These are phyloP conservation scores for Cyclotella sp. DNA, from an alignment of 108 stramenopile genomes.

Conservation along the genomic window DNA sequence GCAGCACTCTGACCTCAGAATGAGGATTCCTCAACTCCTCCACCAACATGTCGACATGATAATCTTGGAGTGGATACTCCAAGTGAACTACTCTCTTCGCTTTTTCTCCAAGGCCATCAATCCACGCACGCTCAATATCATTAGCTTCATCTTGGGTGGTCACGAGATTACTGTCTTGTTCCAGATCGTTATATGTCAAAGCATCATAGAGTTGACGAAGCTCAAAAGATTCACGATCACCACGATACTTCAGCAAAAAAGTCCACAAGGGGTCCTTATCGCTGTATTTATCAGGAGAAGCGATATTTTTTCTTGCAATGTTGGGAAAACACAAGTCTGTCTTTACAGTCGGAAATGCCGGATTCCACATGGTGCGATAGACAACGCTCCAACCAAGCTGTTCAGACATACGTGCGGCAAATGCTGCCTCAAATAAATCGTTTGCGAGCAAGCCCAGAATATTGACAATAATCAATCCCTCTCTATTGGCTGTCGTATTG, in stretches of 20 bases:
- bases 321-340: constrained; percentile 25
- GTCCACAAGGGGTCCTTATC: neutral
- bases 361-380: constrained; percentile 20
- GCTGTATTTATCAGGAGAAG: neutral
- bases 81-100: constrained; percentile 6
- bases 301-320: neutral
- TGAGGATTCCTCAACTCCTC: constrained; percentile 8
- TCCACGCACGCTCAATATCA: neutral
- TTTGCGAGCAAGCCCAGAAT: constrained; percentile 18
- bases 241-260: neutral
- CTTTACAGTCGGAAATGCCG: constrained; percentile 13
- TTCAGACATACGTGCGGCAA: constrained; percentile 12
- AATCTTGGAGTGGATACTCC: constrained; percentile 3
- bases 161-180: neutral
- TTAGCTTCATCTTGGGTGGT: neutral
- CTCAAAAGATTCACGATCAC: neutral
- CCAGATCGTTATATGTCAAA: constrained; percentile 5
- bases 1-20: constrained; percentile 10
- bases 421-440: constrained; percentile 30
- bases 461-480: constrained; percentile 18
- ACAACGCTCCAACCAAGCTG: constrained; percentile 19
- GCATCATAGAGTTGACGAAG: constrained; percentile 7
- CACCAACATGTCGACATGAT: constrained; percentile 3
- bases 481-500: neutral
- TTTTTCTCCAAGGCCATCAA: constrained; percentile 2